A percentile compares a stretch with the other conserved stretches of the same genome.
phyloP scores from a whole-genome alignment of 768 basidiomycete species.

The Lentinula lateritia region DNA sequence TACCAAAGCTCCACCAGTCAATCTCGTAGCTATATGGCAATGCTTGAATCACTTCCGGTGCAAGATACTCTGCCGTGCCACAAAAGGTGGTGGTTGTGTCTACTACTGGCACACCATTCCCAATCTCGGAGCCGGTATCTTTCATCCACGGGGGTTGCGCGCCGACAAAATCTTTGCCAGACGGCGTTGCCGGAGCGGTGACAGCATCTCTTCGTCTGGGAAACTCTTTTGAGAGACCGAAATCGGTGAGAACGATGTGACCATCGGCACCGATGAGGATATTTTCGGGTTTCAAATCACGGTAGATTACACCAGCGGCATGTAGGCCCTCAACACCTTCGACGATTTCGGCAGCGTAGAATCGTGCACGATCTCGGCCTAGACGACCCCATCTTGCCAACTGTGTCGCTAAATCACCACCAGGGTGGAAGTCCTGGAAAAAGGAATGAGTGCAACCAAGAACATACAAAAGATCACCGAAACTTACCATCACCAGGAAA shows the following conservation, averaged over 20 bases:
- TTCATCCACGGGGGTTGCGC: slow-evolving; percentile 78
- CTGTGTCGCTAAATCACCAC: slow-evolving; percentile 96
- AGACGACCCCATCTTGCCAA: slow-evolving; percentile 93
- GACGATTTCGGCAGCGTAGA: slow-evolving; percentile 96
- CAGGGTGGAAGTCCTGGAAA: slow-evolving; percentile 84
- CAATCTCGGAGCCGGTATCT: slow-evolving; percentile 37
- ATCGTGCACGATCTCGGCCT: slow-evolving; percentile 89
- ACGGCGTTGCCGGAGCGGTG: slow-evolving; percentile 56
- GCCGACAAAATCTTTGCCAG: slow-evolving; percentile 47
- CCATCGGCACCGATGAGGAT: slow-evolving; percentile 92
- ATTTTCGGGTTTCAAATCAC: slow-evolving; percentile 96
- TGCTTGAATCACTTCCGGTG: slow-evolving; percentile 95
- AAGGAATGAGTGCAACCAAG: background rate
- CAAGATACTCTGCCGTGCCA: slow-evolving; percentile 94
- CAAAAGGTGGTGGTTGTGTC: slow-evolving; percentile 87
- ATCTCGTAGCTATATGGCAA: slow-evolving; percentile 88
- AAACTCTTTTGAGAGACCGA: slow-evolving; percentile 92
- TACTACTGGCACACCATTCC: slow-evolving; percentile 19
- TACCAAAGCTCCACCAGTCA: slow-evolving; percentile 98
- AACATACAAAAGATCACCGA: slow-evolving; percentile 11
- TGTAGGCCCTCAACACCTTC: slow-evolving; percentile 96
- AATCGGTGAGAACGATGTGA: slow-evolving; percentile 96
- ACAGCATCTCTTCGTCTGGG: slow-evolving; percentile 43
- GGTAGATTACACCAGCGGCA: slow-evolving; percentile 91
- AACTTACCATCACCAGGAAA: slow-evolving; percentile 87